These are phyloP conservation scores for Vitis rupestris DNA, from an alignment of 164 flowering plant species.

Conservation along the genomic window DNA sequence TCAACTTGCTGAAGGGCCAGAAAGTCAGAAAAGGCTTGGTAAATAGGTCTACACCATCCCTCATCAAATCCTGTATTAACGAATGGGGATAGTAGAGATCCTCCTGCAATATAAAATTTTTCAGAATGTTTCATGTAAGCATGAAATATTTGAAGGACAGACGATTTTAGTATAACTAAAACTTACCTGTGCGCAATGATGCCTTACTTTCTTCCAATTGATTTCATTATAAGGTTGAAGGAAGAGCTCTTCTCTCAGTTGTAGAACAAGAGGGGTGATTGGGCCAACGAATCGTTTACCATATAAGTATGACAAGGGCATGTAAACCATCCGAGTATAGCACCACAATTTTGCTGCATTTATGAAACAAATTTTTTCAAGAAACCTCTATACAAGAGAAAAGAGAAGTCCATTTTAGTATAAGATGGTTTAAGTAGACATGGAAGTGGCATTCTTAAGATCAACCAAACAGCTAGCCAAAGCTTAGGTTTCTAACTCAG, in stretches of 20 bases:
- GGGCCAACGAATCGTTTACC: too few relatives aligned
- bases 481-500: too few relatives aligned
- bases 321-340: too few relatives aligned
- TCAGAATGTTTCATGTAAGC: background rate
- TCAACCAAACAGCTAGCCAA: too few relatives aligned
- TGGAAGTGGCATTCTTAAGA: too few relatives aligned
- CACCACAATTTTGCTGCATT: too few relatives aligned
- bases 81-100: slow-evolving; percentile 43
- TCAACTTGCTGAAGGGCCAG: slow-evolving; percentile 43
- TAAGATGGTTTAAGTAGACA: too few relatives aligned
- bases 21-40: slow-evolving; percentile 37
- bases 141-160: too few relatives aligned
- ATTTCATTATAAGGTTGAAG: slow-evolving; percentile 36
- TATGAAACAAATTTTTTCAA: too few relatives aligned
- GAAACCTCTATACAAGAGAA: too few relatives aligned
- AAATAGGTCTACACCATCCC: slow-evolving; percentile 41
- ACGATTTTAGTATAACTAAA: background rate
- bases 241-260: slow-evolving; percentile 44
- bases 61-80: slow-evolving; percentile 32
- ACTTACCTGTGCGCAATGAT: slow-evolving; percentile 36
- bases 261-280: slow-evolving; percentile 29
- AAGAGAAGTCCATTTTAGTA: too few relatives aligned
- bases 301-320: too few relatives aligned
- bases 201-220: slow-evolving; percentile 38
- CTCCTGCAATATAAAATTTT: slow-evolving; percentile 24